phyloP scores from a whole-genome alignment of 2,329 filamentous ascomycete genomes.

The Xylariales sp. region DNA sequence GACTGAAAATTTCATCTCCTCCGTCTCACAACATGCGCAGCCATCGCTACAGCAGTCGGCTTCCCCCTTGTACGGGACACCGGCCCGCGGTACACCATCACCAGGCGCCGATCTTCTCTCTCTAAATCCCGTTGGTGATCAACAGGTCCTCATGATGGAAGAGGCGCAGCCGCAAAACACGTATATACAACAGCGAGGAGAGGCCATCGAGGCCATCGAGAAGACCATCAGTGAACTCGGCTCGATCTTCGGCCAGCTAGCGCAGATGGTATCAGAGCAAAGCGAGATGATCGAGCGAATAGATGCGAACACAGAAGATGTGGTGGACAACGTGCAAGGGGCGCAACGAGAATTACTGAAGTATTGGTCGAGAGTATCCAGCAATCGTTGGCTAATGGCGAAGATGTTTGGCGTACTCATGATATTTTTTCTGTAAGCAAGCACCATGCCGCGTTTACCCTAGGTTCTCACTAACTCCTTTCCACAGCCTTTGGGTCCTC shows the following conservation, averaged over 20 bases:
- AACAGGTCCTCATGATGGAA: conserved; percentile 93
- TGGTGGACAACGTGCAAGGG: conserved; percentile 98
- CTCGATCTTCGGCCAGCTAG: conserved; percentile 91
- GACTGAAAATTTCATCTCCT: conserved; percentile 96
- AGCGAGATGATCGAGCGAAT: conserved; percentile 96
- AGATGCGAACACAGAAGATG: conserved; percentile 96
- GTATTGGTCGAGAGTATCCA: conserved; percentile 94
- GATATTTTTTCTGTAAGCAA: conserved; percentile 83
- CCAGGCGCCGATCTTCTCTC: conserved; percentile 81
- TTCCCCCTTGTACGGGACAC: conserved; percentile 87
- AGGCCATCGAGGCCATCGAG: conserved; percentile 97
- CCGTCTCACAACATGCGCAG: conserved; percentile 82
- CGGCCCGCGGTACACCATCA: conserved; percentile 64
- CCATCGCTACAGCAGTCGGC: conserved; percentile 77
- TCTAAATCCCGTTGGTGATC: conserved; percentile 85
- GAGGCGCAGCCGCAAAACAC: conserved; percentile 86
- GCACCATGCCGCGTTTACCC: conserved; percentile 42
- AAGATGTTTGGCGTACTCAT: conserved; percentile 91
- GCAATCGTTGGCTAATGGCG: conserved; percentile 93
- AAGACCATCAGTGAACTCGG: conserved; percentile 93
- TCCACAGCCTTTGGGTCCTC: conserved; percentile 71
- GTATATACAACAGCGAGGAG: conserved; percentile 92
- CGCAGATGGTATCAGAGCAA: conserved; percentile 97
- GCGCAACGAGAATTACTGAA: conserved; percentile 95
- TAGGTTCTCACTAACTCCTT: conserved; percentile 24